Evolutionary conservation across 768 basidiomycete species (phyloP).

Genomic region (Dioszegia hungarica): DNA sequence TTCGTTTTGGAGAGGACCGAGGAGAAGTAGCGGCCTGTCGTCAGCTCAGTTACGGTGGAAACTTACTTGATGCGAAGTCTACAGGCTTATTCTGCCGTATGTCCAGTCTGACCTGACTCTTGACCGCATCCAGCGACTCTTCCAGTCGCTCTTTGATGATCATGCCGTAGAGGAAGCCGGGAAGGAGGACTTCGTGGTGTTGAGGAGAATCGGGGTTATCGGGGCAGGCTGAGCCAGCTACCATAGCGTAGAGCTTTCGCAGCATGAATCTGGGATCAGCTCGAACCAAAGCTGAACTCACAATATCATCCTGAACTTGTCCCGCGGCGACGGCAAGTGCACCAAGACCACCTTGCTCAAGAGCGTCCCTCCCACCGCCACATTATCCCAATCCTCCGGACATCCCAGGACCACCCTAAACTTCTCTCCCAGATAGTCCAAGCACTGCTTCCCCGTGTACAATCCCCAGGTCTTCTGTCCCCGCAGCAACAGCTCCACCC

Average conservation of each 20-base stretch:
- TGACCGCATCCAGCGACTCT: slow-evolving; percentile 64
- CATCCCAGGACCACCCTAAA: slow-evolving; percentile 85
- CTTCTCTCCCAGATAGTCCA: slow-evolving; percentile 93
- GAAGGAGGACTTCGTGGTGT: slow-evolving; percentile 93
- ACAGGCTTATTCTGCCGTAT: slow-evolving; percentile 65
- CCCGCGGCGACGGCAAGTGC: slow-evolving; percentile 76
- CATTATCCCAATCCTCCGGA: slow-evolving; percentile 90
- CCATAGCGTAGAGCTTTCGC: slow-evolving; percentile 84
- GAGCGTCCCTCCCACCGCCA: slow-evolving; percentile 72
- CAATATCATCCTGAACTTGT: slow-evolving; percentile 93
- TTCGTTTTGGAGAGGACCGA: slow-evolving; percentile 72
- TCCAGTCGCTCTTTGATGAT: slow-evolving; percentile 97
- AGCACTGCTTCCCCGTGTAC: slow-evolving; percentile 79
- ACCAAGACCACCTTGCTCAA: slow-evolving; percentile 82
- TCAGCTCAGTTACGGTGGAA: not conserved
- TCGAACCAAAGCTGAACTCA: slow-evolving; percentile 52
- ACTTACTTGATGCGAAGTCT: slow-evolving; percentile 85
- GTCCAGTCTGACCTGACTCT: slow-evolving; percentile 66
- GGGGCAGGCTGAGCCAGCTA: slow-evolving; percentile 80
- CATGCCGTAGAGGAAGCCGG: slow-evolving; percentile 88
- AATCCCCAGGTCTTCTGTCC: slow-evolving; percentile 92
- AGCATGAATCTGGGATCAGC: slow-evolving; percentile 76
- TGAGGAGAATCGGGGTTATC: slow-evolving; percentile 99
- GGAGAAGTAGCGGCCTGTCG: slow-evolving; percentile 69
- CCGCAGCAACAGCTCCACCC: slow-evolving; percentile 85